Percentiles rank a stretch among this genome's conserved stretches.
phyloP scores from a whole-genome alignment of 306 rosid genomes.

The Cicer arietinum region DNA sequence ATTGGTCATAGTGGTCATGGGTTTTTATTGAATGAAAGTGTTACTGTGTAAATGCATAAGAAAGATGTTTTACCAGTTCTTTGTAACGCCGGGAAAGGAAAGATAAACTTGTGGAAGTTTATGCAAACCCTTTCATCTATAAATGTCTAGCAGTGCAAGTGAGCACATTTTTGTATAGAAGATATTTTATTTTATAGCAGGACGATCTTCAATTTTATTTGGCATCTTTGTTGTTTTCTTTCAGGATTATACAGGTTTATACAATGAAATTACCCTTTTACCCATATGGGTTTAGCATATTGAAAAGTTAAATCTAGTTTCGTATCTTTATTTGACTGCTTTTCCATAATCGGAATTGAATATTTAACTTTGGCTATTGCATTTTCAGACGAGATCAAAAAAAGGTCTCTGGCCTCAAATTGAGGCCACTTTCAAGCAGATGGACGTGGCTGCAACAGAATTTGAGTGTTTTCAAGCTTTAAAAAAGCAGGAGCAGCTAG shows the following conservation, averaged over 20 bases:
- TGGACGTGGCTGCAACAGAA: slow-evolving; percentile 89
- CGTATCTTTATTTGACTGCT: slow-evolving; percentile 19
- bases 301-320: slow-evolving; percentile 9
- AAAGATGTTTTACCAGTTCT: neutral
- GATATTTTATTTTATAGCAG: neutral
- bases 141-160: neutral
- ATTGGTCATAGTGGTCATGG: neutral
- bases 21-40: neutral
- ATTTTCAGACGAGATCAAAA: slow-evolving; percentile 74
- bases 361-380: slow-evolving; percentile 29
- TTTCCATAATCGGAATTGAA: slow-evolving; percentile 4
- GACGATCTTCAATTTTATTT: slow-evolving; percentile 15
- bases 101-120: neutral
- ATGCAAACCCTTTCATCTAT: neutral
- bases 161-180: slow-evolving; percentile 11
- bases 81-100: neutral
- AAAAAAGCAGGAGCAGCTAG: slow-evolving; percentile 81
- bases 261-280: neutral
- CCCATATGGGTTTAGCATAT: slow-evolving; percentile 21
- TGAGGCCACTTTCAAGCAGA: slow-evolving; percentile 83
- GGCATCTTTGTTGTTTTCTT: neutral
- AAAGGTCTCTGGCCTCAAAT: slow-evolving; percentile 83
- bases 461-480: slow-evolving; percentile 86
- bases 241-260: slow-evolving; percentile 4
- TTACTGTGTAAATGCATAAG: neutral